These are phyloP conservation scores for Rhodotorula paludigena DNA, from an alignment of 768 basidiomycete genomes.

Conservation along the genomic window DNA sequence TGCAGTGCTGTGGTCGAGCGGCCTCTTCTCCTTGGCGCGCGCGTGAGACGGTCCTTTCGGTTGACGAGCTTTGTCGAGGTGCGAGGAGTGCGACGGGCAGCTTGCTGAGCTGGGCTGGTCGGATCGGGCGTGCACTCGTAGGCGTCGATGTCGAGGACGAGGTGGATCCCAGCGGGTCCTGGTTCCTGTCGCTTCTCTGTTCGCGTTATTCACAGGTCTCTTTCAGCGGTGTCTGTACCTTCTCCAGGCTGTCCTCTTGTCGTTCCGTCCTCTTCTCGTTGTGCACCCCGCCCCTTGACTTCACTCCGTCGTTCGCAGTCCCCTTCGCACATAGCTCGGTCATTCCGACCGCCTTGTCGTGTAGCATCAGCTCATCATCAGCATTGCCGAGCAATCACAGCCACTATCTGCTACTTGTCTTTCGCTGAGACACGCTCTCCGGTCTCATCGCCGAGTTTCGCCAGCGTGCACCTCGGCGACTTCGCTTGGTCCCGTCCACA, in stretches of 20 bases:
- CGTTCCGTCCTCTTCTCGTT: background rate
- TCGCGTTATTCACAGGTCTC: background rate
- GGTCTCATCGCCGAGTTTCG: too few species aligned
- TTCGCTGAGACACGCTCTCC: too few species aligned
- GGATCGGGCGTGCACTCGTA: background rate
- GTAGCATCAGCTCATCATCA: too few species aligned
- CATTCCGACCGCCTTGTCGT: too few species aligned
- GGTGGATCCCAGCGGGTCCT: conserved; percentile 1
- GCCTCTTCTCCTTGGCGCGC: background rate
- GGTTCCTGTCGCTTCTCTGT: background rate
- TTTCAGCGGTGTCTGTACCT: background rate
- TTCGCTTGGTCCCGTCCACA: background rate
- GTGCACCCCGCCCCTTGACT: background rate
- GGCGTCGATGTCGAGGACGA: background rate
- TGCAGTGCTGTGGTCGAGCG: background rate
- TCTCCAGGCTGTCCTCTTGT: background rate
- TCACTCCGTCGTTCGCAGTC: background rate
- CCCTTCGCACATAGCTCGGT: too few species aligned
- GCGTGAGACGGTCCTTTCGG: background rate
- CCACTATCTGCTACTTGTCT: too few species aligned
- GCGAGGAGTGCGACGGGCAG: background rate
- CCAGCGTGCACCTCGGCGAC: background rate
- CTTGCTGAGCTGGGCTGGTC: background rate
- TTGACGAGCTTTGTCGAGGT: background rate
- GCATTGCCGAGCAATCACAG: too few species aligned